Percentiles rank a stretch among this genome's conserved stretches.
Evolutionary conservation across 2,329 filamentous ascomycete genomes (phyloP).

Genomic region (Paecilomyces sp.): DNA sequence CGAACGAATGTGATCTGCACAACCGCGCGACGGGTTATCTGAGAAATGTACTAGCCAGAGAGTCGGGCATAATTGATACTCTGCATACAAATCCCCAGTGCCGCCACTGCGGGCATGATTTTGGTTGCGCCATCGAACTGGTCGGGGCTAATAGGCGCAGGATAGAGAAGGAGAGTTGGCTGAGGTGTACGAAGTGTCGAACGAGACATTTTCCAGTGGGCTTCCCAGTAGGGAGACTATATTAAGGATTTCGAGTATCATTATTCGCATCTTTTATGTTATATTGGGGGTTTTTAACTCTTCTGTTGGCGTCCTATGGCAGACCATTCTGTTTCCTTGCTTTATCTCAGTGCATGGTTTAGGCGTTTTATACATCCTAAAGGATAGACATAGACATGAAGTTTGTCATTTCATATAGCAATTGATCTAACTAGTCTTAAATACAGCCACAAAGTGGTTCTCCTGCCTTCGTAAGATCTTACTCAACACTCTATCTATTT

Average conservation of each 20-base stretch:
- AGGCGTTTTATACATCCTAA: too few species aligned
- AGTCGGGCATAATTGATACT: background rate
- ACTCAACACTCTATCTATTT: too few species aligned
- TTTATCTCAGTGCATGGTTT: too few species aligned
- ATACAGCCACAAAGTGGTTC: too few species aligned
- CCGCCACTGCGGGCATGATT: background rate
- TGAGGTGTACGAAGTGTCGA: background rate
- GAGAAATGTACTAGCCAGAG: background rate
- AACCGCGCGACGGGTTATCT: background rate
- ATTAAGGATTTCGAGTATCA: too few species aligned
- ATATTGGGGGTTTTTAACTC: background rate
- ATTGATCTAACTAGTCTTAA: too few species aligned
- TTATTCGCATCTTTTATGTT: background rate
- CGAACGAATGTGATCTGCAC: background rate
- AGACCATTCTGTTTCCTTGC: too few species aligned
- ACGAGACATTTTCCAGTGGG: background rate
- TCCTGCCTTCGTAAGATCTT: too few species aligned
- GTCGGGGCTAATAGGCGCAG: background rate
- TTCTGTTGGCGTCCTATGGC: too few species aligned
- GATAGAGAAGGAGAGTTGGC: background rate
- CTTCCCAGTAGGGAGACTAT: background rate
- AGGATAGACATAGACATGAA: too few species aligned
- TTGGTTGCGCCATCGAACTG: background rate
- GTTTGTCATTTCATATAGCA: too few species aligned
- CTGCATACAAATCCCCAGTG: background rate